Base-by-base conservation (phyloP, 495 filamentous ascomycete species). In the Platismatia glauca region DNA sequence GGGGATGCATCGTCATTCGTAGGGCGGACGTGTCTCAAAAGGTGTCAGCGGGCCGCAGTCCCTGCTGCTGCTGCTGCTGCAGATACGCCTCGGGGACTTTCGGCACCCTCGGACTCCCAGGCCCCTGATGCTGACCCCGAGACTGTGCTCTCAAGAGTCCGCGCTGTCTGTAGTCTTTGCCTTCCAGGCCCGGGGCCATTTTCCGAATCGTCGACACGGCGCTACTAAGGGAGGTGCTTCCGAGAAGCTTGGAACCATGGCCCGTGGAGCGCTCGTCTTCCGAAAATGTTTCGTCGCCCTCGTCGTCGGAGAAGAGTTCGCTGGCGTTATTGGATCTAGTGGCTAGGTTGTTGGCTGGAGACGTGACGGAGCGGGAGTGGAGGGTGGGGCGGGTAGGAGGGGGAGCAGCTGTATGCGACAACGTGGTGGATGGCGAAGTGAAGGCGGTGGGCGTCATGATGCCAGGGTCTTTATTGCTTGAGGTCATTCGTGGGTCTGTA, bases 321-420 rank as follows among this genome's bases (percentile, higher is more conserved):
- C 74, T 59, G 29, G 73, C 44, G 60, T 61, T 65, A 52, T 68
- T 55, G 37, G 73, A 60, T 18, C 68, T 69, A 59, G 78, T 58
- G 76, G 78, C 13, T 72, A 75, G 64, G 75, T 85, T 67, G 75
- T 82, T 74, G 76, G 84, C 65, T 2, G 88, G 88, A 0, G 86
- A 89, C 0, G 88, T 91, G 48, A 89, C 78, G 4, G 88, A 91
- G 34, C 88, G 81, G n/a, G 81, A 77, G 68, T 90, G 88, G 13
- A 89, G 75, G 0, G 75, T 77, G 11, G 72, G 71, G 58, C 74
- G 72, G 9, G 70, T 44, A 9, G 71, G 69, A 7, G 70, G 52
- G 13, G 72, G 38, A 38, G 66, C 52, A 41, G 66, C 57, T 9
- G 66, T 35, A 20, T 64, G 55, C 22, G 62, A 56, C 20, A 58